Conservation (phyloP, 75 land plant genomes). For the Pinus albicaulis region DNA sequence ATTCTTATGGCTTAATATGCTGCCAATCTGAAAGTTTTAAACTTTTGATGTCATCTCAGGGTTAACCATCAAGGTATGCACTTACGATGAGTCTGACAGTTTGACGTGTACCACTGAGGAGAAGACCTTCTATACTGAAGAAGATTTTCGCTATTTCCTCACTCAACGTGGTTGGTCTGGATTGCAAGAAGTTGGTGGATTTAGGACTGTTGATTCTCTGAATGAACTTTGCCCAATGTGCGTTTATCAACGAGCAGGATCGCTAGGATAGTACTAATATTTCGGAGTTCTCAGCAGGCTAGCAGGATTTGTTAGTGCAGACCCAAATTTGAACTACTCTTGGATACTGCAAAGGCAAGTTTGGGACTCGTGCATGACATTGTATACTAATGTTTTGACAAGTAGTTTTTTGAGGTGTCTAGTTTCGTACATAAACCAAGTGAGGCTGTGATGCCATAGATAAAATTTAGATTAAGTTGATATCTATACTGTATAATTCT, state of each 20-base stretch:
- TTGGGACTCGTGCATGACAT: neutral
- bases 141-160: constrained; percentile 37
- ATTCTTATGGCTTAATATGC: neutral
- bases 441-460: neutral
- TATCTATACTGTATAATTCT: neutral
- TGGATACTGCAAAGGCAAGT: constrained; percentile 6
- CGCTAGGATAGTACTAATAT: neutral
- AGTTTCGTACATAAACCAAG: constrained; percentile 1
- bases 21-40: neutral
- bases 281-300: constrained; percentile 7
- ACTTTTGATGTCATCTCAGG: constrained; percentile 13
- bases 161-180: constrained; percentile 38
- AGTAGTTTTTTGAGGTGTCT: neutral
- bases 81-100: constrained; percentile 23
- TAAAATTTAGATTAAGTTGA: neutral
- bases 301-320: neutral
- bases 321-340: neutral
- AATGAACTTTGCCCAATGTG: constrained; percentile 21
- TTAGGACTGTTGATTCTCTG: constrained; percentile 27
- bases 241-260: constrained; percentile 26
- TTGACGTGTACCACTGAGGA: constrained; percentile 31
- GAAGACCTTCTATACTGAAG: constrained; percentile 34
- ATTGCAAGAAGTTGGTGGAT: constrained; percentile 34
- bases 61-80: constrained; percentile 29
- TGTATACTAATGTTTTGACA: neutral